Conservation (phyloP, 768 basidiomycete species). For the Saitozyma podzolica region DNA sequence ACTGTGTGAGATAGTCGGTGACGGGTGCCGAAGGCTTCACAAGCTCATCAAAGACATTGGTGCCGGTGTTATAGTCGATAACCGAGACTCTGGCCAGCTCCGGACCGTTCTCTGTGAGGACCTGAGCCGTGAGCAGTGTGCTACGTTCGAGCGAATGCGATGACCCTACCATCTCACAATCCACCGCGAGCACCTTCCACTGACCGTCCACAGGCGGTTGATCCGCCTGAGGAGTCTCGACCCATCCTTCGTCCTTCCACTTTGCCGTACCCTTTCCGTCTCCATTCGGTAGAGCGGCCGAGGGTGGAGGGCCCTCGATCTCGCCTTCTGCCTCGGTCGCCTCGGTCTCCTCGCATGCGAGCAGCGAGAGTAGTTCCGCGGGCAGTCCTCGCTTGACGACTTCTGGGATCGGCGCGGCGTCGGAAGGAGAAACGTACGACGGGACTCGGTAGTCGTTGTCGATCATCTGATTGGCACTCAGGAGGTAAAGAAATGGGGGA, state of each 20-base stretch:
- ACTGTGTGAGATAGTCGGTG: slow-evolving; percentile 89
- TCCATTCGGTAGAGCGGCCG: no score
- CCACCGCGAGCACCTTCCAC: slow-evolving; percentile 70
- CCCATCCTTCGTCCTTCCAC: slow-evolving; percentile 61
- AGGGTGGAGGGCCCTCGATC: no score
- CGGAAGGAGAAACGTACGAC: slow-evolving; percentile 67
- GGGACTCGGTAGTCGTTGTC: slow-evolving; percentile 92
- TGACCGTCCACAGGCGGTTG: slow-evolving; percentile 27
- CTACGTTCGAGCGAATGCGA: neutral
- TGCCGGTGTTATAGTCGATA: slow-evolving; percentile 71
- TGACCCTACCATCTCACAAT: slow-evolving; percentile 86
- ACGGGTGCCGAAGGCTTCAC: slow-evolving; percentile 85
- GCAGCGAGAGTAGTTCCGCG: no score
- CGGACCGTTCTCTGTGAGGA: slow-evolving; percentile 83
- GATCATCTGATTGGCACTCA: slow-evolving; percentile 81
- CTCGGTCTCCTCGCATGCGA: no score
- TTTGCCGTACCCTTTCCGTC: no score
- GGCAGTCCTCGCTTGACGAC: no score
- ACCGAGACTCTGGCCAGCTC: slow-evolving; percentile 82
- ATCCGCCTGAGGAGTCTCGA: slow-evolving; percentile 68
- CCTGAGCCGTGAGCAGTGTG: slow-evolving; percentile 58
- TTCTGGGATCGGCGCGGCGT: slow-evolving; percentile 1
- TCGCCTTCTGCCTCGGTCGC: no score
- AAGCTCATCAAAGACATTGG: slow-evolving; percentile 80
- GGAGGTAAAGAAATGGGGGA: slow-evolving; percentile 68